Base-by-base conservation (phyloP, 2,329 filamentous ascomycete species). In the Dactylellina leptospora region DNA sequence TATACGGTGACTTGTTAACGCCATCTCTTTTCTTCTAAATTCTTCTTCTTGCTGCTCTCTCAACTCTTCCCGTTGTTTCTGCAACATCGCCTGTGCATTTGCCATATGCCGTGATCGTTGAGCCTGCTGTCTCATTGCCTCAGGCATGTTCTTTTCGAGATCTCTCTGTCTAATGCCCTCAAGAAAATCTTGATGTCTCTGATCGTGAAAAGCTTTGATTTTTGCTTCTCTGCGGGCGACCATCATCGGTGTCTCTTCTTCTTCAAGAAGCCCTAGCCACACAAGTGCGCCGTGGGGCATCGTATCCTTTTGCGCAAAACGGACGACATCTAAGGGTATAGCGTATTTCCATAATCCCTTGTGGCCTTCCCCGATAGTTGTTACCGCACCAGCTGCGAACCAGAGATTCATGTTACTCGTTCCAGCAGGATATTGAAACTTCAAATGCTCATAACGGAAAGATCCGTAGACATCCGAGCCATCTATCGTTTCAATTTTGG, bases 331-430 rank as follows among this genome's bases (percentile, higher is more conserved):
- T 18, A 83, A 81, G 0, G 85, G 85, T 48, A 87, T 86, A 62
- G 82, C 82, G 79, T 86, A 87, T 76, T 84, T 85, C 86, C 86
- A 88, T 1, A 88, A 80, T 8, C 86, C 81, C 0, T 85, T 86
- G 74, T 84, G 82, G 53, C 81, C 83, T 0, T 84, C 85, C 18
- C 84, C 83, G 66, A 84, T 83, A 0, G 86, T 85, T 0, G 85
- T 87, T 0, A 82, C 82, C 1, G 82, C 83, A 68, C 82, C 83
- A 25, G 85, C 55, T 4, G 69, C 84, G 74, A 87, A 87, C 85
- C 86, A 88, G 8, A 82, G 78, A 6, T 84, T 84, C 27, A 80
- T 78, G 0, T 78, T 79, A 53, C 73, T 76, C 2, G 45, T 33
- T 59, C 10, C 58, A 20, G 10, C 75, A 50, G 58, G 77, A 25